Percentiles rank a stretch among this genome's conserved stretches.
Evolutionary conservation across 1,284 basidiomycete genomes (phyloP).

Genomic region (Moniliophthora roreri): DNA sequence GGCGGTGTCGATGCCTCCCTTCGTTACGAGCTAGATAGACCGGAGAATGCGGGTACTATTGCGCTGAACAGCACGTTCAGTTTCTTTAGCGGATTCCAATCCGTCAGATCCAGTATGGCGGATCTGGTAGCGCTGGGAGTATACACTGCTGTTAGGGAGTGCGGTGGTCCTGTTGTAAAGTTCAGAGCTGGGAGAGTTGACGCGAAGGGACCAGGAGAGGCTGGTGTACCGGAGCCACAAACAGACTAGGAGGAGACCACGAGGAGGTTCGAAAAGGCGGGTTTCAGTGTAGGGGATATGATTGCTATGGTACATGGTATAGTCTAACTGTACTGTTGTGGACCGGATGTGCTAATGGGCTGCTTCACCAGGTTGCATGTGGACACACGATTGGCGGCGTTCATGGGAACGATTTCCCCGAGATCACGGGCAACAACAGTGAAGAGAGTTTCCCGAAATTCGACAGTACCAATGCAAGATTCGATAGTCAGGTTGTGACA

Average conservation of each 20-base stretch:
- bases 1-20: background rate
- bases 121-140: constrained; percentile 1
- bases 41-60: background rate
- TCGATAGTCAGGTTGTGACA: background rate
- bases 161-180: background rate
- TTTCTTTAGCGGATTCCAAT: background rate
- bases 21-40: background rate
- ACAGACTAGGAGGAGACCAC: background rate
- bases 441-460: background rate
- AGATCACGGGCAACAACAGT: background rate
- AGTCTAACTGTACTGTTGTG: no score
- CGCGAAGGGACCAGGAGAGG: background rate
- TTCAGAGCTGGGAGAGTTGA: constrained; percentile 1
- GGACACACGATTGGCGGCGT: constrained; percentile 1
- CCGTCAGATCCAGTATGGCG: background rate
- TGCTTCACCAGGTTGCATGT: background rate
- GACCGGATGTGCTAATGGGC: background rate
- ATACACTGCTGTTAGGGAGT: background rate
- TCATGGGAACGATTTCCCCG: background rate
- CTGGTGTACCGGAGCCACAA: background rate
- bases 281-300: background rate
- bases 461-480: background rate
- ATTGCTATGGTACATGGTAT: background rate
- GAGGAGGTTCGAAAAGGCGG: background rate
- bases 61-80: background rate